Base-by-base conservation (phyloP, 768 basidiomycete species). In the Amanita rubescens region DNA sequence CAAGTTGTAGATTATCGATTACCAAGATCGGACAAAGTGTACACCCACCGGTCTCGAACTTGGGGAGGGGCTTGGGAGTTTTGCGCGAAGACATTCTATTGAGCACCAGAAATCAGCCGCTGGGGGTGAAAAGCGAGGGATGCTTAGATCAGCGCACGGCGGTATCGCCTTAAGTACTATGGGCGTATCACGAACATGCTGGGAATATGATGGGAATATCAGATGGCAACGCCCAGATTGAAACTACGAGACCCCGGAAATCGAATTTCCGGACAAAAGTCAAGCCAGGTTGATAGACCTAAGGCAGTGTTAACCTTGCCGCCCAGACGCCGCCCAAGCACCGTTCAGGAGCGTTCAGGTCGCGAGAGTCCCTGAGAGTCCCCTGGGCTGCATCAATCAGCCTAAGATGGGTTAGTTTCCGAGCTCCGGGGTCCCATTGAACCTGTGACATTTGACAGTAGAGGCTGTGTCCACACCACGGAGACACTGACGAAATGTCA, bases 1-100 rank as follows among this genome's bases (percentile, higher is more conserved):
- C 15, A 12, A n/a, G 17, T n/a, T 11, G 1, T 11, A 84, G 53
- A 68, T 71, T 37, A 3, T n/a, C 8, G 44, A 45, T 45, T 27
- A 71, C 62, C 56, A 77, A 17, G 15, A 33, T 30, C 27, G 27
- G 27, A 30, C 27, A n/a, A 32, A 9, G 9, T 10, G 6, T 22
- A n/a, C 66, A 22, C 15, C 6, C 39, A 50, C 49, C 49, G n/a
- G 37, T 50, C 37, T 50, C 49, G 17, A 50, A 50, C 27, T 50
- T 50, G 24, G 49, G 49, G 25, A 50, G 49, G 25, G 49, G 49
- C n/a, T 50, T 50, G 35, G 49, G 1, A 12, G 49, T 4, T 50
- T 50, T 50, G 37, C 37, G 49, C n/a, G 49, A 50, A 50, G 49
- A 50, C 49, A 50, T 50, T 39, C 9, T 22, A 50, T 8, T 12